Evolutionary conservation across 129 eudicot species (phyloP).

Genomic region (Lonicera japonica): DNA sequence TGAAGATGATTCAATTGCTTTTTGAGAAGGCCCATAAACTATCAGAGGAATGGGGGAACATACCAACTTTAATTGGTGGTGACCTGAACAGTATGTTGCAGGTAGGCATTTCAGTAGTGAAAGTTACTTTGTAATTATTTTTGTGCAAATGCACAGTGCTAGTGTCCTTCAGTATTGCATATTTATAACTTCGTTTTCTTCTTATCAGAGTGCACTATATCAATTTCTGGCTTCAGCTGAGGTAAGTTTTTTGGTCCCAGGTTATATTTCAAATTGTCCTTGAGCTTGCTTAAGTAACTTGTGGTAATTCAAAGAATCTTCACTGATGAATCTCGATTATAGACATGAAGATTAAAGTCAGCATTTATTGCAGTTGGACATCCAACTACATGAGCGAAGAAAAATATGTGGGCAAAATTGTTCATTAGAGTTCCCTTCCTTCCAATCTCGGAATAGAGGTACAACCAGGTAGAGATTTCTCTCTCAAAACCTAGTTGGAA

Average conservation of each 20-base stretch:
- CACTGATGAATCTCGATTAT: background rate
- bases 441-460: slow-evolving; percentile 17
- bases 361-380: slow-evolving; percentile 51
- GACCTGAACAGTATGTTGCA: slow-evolving; percentile 72
- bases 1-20: slow-evolving; percentile 46
- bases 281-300: background rate
- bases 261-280: background rate
- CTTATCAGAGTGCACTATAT: slow-evolving; percentile 71
- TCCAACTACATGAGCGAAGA: slow-evolving; percentile 54
- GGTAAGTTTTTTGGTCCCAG: slow-evolving; percentile 40
- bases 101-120: slow-evolving; percentile 23
- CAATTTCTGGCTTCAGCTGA: slow-evolving; percentile 60
- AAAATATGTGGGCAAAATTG: slow-evolving; percentile 56
- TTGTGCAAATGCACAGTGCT: background rate
- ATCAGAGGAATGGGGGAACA: slow-evolving; percentile 66
- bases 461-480: slow-evolving; percentile 29
- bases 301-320: slow-evolving; percentile 1
- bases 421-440: slow-evolving; percentile 18
- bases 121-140: background rate
- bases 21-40: slow-evolving; percentile 64
- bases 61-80: slow-evolving; percentile 69
- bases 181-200: slow-evolving; percentile 6
- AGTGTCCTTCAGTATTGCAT: background rate
- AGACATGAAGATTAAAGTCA: background rate
- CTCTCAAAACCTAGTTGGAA: background rate